Conservation (phyloP, 768 basidiomycete genomes). For the Suillus weaverae region DNA sequence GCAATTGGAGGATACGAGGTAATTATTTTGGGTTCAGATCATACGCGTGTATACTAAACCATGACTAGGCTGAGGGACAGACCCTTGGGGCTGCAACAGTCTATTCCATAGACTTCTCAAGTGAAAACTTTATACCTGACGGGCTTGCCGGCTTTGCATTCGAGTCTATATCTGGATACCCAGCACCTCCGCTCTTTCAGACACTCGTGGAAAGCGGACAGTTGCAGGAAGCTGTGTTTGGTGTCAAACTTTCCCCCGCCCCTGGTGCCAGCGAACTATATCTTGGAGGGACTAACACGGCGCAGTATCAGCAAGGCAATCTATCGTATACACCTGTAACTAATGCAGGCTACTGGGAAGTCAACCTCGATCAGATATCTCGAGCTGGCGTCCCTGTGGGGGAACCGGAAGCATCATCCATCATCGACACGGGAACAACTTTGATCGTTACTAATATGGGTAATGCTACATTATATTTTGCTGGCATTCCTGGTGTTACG, state of each 20-base stretch:
- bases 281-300: slow-evolving; percentile 52
- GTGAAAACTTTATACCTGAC: slow-evolving; percentile 32
- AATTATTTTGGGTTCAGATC: slow-evolving; percentile 13
- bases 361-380: slow-evolving; percentile 30
- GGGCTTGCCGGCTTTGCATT: slow-evolving; percentile 48
- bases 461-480: slow-evolving; percentile 30
- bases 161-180: slow-evolving; percentile 36
- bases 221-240: slow-evolving; percentile 41
- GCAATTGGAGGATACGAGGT: slow-evolving; percentile 38
- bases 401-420: slow-evolving; percentile 20
- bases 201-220: slow-evolving; percentile 40
- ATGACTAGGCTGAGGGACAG: slow-evolving; percentile 37
- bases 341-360: slow-evolving; percentile 39
- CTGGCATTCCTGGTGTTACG: slow-evolving; percentile 29
- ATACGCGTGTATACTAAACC: background rate
- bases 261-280: slow-evolving; percentile 48
- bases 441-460: slow-evolving; percentile 27
- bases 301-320: slow-evolving; percentile 46
- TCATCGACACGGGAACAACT: slow-evolving; percentile 37
- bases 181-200: slow-evolving; percentile 42
- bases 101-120: slow-evolving; percentile 35
- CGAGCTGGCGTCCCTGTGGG: slow-evolving; percentile 18
- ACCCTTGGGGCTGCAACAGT: slow-evolving; percentile 43
- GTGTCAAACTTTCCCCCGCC: slow-evolving; percentile 46
- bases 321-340: slow-evolving; percentile 39